Evolutionary conservation across 805 yeast genomes (phyloP).

Genomic region (Wickerhamiella spandovensis): DNA sequence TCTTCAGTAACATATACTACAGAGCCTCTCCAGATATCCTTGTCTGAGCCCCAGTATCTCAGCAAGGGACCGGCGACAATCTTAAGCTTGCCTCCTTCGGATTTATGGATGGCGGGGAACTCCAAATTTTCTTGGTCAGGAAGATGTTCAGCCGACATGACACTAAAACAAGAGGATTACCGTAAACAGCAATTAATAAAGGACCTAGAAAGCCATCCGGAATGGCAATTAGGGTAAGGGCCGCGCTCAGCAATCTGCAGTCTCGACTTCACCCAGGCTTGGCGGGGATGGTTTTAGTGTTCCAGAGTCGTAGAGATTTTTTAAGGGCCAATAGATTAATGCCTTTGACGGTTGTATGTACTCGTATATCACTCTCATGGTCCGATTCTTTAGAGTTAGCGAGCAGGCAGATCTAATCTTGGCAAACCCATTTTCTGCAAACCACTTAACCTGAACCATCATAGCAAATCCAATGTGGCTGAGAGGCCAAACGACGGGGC

Average conservation of each 20-base stretch:
- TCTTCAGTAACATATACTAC: conserved; percentile 51
- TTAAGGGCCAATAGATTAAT: too few relatives aligned
- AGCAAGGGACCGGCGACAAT: conserved; percentile 55
- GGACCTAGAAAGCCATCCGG: background rate
- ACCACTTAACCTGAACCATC: background rate
- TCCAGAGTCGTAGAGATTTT: too few relatives aligned
- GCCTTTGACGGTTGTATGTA: too few relatives aligned
- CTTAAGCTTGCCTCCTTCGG: conserved; percentile 8
- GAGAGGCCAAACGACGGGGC: background rate
- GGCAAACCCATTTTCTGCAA: background rate
- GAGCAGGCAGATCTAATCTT: background rate
- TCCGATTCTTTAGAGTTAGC: too few relatives aligned
- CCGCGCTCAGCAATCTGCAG: background rate
- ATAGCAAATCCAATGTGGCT: background rate
- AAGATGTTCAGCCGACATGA: background rate
- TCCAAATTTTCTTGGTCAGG: conserved; percentile 6
- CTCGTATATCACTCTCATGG: too few relatives aligned
- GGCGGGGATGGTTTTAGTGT: too few relatives aligned
- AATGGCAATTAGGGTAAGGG: background rate
- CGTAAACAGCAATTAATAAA: background rate
- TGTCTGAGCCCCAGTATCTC: conserved; percentile 53
- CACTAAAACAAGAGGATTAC: background rate
- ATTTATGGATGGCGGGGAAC: conserved; percentile 9
- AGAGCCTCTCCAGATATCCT: conserved; percentile 48
- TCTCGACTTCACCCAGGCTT: background rate